Evolutionary conservation across 305 asterid species (phyloP), one percentile per base, ranked within the genome.

Genomic region (Ajuga reptans): DNA sequence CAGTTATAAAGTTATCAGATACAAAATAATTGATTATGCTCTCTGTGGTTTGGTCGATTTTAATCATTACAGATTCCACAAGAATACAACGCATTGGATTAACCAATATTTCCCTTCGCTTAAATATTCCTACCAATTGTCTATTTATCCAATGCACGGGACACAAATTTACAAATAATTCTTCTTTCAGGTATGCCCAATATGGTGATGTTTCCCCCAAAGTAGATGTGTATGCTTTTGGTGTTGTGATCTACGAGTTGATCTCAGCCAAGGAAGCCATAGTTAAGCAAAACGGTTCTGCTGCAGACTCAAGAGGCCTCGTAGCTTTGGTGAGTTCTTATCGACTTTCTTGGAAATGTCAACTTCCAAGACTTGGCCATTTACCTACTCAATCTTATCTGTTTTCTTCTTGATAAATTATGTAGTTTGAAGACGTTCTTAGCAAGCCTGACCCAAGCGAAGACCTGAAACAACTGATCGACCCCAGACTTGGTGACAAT

Each of bases 211-310:
- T 90, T 43, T 85, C 98, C 54, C 98, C 98, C 6, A 90, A 92
- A 84, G 85, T 92, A 29, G 98, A 92, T 57, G 98, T 92, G 50
- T 92, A 85, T 77, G 98, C 98, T 34, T 90, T 92, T 71, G 98
- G 98, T 27, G 98, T 92, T 59, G 98, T 92, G 43, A 85, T 88
- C 66, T 92, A 79, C 50, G 98, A 92, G 83, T 76, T 92, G 71
- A 87, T 92, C 55, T 92, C 98, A 34, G 96, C 97, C 72, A 92
- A 92, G 86, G 96, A 90, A 60, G 98, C 98, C 69, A 88, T 92
- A 50, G 96, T 92, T 16, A 92, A 83, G 82, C 41, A 73, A 43
- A 74, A 69, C 60, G 84, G 77, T 53, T 77, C 86, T 73, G 67
- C 69, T 72, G 78, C 90, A 31, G 98, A 90, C 73, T 86, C 94